Evolutionary conservation across 768 basidiomycete genomes (phyloP).

Genomic region (Leucocoprinus leucothites): DNA sequence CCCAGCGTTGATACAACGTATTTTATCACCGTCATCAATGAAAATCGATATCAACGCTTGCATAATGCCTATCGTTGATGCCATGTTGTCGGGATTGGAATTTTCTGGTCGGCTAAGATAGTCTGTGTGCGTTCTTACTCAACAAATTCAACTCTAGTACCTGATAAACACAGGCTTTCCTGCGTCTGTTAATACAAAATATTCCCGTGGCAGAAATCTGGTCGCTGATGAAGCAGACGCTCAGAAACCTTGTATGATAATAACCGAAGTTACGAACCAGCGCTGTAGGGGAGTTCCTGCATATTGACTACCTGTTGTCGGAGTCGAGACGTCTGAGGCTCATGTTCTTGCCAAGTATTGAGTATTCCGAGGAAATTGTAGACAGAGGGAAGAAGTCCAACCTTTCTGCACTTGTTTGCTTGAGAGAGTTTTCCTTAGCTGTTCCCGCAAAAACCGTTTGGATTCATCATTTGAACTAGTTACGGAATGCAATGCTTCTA

Average conservation of each 20-base stretch:
- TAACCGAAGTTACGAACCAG: constrained; percentile 27
- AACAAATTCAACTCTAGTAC: constrained; percentile 32
- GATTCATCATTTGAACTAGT: constrained; percentile 46
- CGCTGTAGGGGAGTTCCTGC: constrained; percentile 36
- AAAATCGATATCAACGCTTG: constrained; percentile 97
- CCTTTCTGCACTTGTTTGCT: constrained; percentile 48
- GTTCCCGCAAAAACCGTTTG: constrained; percentile 66
- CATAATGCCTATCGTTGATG: constrained; percentile 86
- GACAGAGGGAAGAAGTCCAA: constrained; percentile 19
- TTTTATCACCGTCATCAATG: constrained; percentile 85
- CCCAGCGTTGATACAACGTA: constrained; percentile 82
- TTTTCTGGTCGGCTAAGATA: constrained; percentile 45
- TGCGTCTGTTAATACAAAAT: constrained; percentile 91
- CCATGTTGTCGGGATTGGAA: constrained; percentile 61
- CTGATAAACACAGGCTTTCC: constrained; percentile 97
- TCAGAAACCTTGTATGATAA: background rate
- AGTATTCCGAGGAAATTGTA: background rate
- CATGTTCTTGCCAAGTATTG: constrained; percentile 23
- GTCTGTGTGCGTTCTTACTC: constrained; percentile 8
- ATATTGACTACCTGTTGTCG: constrained; percentile 30
- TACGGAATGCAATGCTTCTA: constrained; percentile 36
- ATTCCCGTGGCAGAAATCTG: constrained; percentile 61
- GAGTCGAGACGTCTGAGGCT: constrained; percentile 24
- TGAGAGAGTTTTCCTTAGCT: constrained; percentile 64
- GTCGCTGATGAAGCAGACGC: constrained; percentile 1